These are phyloP conservation scores for Cordyceps cateniannulata DNA, from an alignment of 2,329 filamentous ascomycete genomes.

Conservation along the genomic window DNA sequence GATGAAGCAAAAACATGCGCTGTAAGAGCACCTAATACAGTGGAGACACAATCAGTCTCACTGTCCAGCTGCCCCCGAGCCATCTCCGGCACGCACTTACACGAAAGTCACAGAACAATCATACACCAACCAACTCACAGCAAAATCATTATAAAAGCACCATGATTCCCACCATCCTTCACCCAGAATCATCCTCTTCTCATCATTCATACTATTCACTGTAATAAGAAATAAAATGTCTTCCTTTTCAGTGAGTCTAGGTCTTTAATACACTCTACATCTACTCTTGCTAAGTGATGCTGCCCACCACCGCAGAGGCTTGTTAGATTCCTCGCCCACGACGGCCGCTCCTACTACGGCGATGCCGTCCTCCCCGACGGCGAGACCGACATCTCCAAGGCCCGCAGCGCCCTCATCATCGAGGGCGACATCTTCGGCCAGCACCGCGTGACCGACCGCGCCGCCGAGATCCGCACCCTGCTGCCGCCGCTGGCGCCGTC, in stretches of 20 bases:
- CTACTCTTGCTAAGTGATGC: constrained; percentile 5
- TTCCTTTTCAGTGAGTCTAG: constrained; percentile 12
- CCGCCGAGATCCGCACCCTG: constrained; percentile 50
- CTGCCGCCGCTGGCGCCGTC: constrained; percentile 56
- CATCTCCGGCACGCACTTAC: not conserved
- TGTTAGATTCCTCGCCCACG: constrained; percentile 65
- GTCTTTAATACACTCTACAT: not conserved
- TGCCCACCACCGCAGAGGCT: constrained; percentile 46
- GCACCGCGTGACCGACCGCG: constrained; percentile 56
- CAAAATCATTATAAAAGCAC: not conserved
- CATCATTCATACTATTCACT: not conserved
- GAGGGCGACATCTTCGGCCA: constrained; percentile 60
- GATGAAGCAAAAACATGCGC: not conserved
- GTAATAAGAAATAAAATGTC: constrained; percentile 4
- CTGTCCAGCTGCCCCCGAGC: not conserved
- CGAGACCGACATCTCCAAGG: constrained; percentile 53
- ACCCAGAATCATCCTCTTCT: not conserved
- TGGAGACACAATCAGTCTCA: not conserved
- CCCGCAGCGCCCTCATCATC: constrained; percentile 55
- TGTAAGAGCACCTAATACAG: not conserved
- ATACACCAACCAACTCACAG: not conserved
- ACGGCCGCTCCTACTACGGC: constrained; percentile 65
- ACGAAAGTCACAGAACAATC: not conserved
- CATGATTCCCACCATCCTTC: not conserved
- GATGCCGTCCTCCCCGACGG: constrained; percentile 63